Conservation (phyloP, 352 stramenopile species). For the Globisporangium heterothallicum region DNA sequence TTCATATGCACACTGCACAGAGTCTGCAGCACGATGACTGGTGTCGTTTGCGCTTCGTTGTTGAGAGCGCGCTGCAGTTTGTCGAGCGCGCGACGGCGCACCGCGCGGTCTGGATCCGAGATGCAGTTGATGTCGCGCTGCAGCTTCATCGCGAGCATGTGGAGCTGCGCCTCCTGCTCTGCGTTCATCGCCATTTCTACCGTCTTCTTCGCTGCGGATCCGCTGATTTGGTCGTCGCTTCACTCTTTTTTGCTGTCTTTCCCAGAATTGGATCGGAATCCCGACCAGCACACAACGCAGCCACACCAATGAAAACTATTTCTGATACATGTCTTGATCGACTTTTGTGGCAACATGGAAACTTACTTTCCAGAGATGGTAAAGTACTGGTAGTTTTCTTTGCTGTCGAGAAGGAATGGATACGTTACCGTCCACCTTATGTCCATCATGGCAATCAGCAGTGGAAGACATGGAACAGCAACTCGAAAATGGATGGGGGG, state of each 20-base stretch:
- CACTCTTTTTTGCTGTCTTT: background rate
- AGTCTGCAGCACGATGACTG: constrained; percentile 28
- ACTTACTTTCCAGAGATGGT: too few relatives aligned
- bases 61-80: constrained; percentile 56
- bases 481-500: too few relatives aligned
- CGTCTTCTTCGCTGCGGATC: background rate
- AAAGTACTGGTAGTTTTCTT: too few relatives aligned
- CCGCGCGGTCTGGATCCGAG: constrained; percentile 53
- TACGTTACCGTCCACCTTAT: too few relatives aligned
- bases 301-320: too few relatives aligned
- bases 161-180: constrained; percentile 48
- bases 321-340: too few relatives aligned
- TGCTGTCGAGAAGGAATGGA: too few relatives aligned
- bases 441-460: too few relatives aligned
- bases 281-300: too few relatives aligned
- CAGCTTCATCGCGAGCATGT: constrained; percentile 70
- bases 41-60: constrained; percentile 33
- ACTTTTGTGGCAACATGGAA: too few relatives aligned
- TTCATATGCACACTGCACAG: constrained; percentile 43
- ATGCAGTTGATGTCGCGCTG: constrained; percentile 83
- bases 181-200: constrained; percentile 33
- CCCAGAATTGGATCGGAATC: too few relatives aligned
- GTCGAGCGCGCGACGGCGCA: constrained; percentile 67
- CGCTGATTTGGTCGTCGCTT: background rate
- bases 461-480: too few relatives aligned